These are phyloP conservation scores for Arthrobotrys sinensis DNA, from an alignment of 2,329 filamentous ascomycete species.

Conservation along the genomic window DNA sequence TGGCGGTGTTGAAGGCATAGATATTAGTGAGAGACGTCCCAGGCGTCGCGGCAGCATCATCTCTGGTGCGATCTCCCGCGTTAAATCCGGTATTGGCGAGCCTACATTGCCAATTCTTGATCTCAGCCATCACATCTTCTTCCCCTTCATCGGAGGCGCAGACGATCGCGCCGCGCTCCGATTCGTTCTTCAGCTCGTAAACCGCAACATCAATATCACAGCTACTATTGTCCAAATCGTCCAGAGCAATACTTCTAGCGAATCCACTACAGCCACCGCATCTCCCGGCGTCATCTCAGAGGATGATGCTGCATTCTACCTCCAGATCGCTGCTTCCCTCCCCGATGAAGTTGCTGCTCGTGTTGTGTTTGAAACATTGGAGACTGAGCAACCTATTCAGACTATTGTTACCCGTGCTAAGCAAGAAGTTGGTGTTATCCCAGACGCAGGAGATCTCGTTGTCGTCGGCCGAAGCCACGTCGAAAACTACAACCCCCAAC, in stretches of 20 bases:
- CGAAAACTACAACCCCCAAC: conserved; percentile 50
- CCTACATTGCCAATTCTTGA: conserved; percentile 75
- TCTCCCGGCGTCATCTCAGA: conserved; percentile 47
- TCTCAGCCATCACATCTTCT: conserved; percentile 81
- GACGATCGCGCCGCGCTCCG: conserved; percentile 86
- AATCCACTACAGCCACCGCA: conserved; percentile 14
- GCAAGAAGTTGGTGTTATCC: conserved; percentile 74
- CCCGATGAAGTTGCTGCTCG: conserved; percentile 71
- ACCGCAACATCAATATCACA: conserved; percentile 80
- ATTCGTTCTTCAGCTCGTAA: conserved; percentile 84
- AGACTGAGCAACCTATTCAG: conserved; percentile 62
- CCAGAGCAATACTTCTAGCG: conserved; percentile 59
- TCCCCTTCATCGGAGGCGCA: conserved; percentile 86
- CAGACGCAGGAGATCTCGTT: conserved; percentile 80
- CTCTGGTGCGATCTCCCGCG: conserved; percentile 60
- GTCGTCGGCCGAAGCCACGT: conserved; percentile 75
- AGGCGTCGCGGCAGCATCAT: conserved; percentile 23
- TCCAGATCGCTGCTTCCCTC: conserved; percentile 73
- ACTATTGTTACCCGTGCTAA: conserved; percentile 68
- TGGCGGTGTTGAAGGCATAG: conserved; percentile 67
- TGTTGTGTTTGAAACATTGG: conserved; percentile 72
- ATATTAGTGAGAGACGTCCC: conserved; percentile 62
- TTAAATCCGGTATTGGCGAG: conserved; percentile 65
- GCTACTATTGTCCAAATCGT: conserved; percentile 79
- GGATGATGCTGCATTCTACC: conserved; percentile 70